Base-by-base conservation (phyloP, 768 basidiomycete genomes). In the Collybia mongolica region DNA sequence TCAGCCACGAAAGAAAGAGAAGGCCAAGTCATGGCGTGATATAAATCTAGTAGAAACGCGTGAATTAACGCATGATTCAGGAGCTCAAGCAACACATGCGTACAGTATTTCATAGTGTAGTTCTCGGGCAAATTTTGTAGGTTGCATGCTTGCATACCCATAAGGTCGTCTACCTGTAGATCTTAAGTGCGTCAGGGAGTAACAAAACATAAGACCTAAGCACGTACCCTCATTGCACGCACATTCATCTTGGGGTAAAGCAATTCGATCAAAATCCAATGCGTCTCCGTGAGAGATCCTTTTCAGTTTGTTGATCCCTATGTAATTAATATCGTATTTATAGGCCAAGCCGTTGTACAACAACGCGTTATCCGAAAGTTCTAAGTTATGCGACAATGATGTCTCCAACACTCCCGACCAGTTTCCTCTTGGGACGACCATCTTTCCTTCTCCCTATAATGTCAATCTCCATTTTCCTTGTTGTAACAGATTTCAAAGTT, bases 111-210 rank as follows among this genome's bases (percentile, higher is more conserved):
- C 77, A 93, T 86, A 1, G 87, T 88, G 64, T 94, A 94, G 69
- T 94, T 93, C 73, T 97, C 95, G 0, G 95, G 95, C 15, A 98
- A 76, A 62, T 97, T 97, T 69, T 94, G 88, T 51, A 96, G 73
- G 69, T 97, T 98, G 69, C 91, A 92, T 52, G 93, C 90, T 68
- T 98, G 95, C 95, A 98, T 98, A 17, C 91, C 93, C 60, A 82
- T 72, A 50, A 97, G 82, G 70, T 97, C 95, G 41, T 88, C 90
- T 58, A 92, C 79, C 92, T 95, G 51, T 8, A 44, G 18, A 36
- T 37, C 1, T 5, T 39, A 22, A 8, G 18, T 36, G 51, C 19
- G 23, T 14, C 8, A 1, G 23, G n/a, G 32, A 23, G 23, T 14
- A 8, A 18, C 6, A 1, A 29, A 24, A 2, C 11, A 32, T 14